Percentiles rank a stretch among this genome's conserved stretches.
phyloP scores from a whole-genome alignment of 1,284 basidiomycete genomes.

The Pterulicium gracile region DNA sequence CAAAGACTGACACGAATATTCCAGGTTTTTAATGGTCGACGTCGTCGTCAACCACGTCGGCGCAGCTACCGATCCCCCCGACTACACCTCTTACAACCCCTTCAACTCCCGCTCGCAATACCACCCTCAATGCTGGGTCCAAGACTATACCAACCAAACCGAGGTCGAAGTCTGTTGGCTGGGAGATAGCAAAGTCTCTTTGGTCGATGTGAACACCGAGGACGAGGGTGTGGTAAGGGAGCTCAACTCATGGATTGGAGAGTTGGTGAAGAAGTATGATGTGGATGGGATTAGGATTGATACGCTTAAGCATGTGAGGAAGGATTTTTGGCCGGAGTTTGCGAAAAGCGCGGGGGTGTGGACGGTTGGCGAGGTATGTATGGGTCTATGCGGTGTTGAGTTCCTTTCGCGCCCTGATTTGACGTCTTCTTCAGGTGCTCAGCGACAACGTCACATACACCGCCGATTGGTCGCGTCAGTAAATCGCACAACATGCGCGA shows the following conservation, averaged over 20 bases:
- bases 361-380: slow-evolving; percentile 61
- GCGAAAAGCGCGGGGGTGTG: slow-evolving; percentile 57
- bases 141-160: slow-evolving; percentile 50
- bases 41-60: slow-evolving; percentile 66
- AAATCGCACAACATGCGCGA: slow-evolving; percentile 9
- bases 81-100: slow-evolving; percentile 28
- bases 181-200: slow-evolving; percentile 49
- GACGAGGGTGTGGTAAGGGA: slow-evolving; percentile 38
- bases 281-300: slow-evolving; percentile 65
- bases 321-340: slow-evolving; percentile 56
- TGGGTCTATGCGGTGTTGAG: slow-evolving; percentile 2
- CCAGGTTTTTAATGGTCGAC: slow-evolving; percentile 48
- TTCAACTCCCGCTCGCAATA: slow-evolving; percentile 23
- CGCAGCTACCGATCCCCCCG: slow-evolving; percentile 13
- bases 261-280: slow-evolving; percentile 42
- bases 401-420: not conserved
- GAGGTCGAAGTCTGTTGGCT: slow-evolving; percentile 71
- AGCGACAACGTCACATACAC: slow-evolving; percentile 28
- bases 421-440: slow-evolving; percentile 21
- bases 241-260: slow-evolving; percentile 48
- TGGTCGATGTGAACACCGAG: slow-evolving; percentile 70
- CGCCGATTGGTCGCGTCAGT: slow-evolving; percentile 26
- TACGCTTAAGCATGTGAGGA: slow-evolving; percentile 49
- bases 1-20: not conserved
- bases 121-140: slow-evolving; percentile 28